Conservation (phyloP, 495 filamentous ascomycete species). For the Aspergillus haitiensis region DNA sequence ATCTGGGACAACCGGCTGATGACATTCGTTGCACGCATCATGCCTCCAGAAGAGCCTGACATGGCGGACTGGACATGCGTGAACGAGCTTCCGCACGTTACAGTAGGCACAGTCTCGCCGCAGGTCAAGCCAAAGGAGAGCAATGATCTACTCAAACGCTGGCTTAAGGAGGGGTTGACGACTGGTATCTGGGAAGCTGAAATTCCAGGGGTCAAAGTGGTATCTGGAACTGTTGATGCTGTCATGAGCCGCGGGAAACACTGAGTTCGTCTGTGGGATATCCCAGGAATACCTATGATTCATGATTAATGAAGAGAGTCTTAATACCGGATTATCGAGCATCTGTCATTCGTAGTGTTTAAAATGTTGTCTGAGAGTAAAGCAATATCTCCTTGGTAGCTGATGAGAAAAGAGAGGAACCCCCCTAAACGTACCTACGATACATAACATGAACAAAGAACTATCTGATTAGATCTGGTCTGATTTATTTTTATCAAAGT, state of each 20-base stretch:
- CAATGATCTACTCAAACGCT: conserved; percentile 74
- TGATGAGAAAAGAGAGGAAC: background rate
- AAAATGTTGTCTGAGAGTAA: too few species aligned
- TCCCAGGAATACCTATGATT: background rate
- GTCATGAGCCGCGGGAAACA: conserved; percentile 47
- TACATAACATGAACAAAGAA: background rate
- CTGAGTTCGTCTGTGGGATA: background rate
- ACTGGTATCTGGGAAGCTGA: conserved; percentile 37
- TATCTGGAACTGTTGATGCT: conserved; percentile 41
- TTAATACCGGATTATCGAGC: too few species aligned
- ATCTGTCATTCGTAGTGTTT: too few species aligned
- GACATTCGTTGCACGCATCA: conserved; percentile 78
- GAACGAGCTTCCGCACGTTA: conserved; percentile 84
- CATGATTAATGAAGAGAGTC: background rate
- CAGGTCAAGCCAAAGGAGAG: conserved; percentile 89
- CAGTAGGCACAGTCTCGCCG: conserved; percentile 73
- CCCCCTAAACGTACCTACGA: background rate
- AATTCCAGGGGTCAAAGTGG: conserved; percentile 45
- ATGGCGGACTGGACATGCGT: conserved; percentile 61
- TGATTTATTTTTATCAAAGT: too few species aligned
- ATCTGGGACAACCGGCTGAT: conserved; percentile 83
- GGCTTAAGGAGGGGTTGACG: conserved; percentile 57
- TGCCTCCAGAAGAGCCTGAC: conserved; percentile 36
- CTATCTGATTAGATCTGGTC: conserved; percentile 1
- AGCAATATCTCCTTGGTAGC: background rate